These are phyloP conservation scores for Pseudogymnoascus sp. DNA, from an alignment of 2,329 filamentous ascomycete genomes.

Conservation along the genomic window DNA sequence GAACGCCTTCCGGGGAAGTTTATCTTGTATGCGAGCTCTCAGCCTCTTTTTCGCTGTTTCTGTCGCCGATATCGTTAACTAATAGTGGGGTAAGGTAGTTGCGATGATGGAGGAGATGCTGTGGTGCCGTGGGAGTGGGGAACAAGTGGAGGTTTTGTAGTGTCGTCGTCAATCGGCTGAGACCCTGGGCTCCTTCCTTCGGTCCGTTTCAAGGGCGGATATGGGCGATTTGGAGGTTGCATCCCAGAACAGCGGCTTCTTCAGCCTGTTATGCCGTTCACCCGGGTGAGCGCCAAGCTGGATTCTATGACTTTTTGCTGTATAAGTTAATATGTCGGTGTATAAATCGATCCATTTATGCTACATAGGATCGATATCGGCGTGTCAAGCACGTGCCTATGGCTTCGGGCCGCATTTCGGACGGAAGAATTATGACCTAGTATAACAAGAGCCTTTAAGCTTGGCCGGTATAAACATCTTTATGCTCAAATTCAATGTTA, in stretches of 20 bases:
- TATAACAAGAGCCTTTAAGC: neutral
- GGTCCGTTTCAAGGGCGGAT: neutral
- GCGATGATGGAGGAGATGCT: neutral
- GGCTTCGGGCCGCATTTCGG: constrained; percentile 4
- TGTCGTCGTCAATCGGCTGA: neutral
- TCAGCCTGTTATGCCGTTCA: constrained; percentile 1
- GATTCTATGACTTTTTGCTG: neutral
- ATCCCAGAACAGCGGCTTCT: neutral
- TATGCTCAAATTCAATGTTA: too few species aligned
- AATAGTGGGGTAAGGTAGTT: constrained; percentile 5
- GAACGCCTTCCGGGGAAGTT: neutral
- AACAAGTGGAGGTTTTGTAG: constrained; percentile 7
- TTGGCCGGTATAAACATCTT: too few species aligned
- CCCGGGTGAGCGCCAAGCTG: neutral
- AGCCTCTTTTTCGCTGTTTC: constrained; percentile 1
- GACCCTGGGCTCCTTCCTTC: neutral
- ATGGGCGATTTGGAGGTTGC: neutral
- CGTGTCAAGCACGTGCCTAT: neutral
- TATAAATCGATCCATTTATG: constrained; percentile 3
- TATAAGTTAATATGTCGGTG: neutral
- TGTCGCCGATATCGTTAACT: neutral
- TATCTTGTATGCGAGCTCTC: neutral
- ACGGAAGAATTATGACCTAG: constrained; percentile 1
- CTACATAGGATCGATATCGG: neutral
- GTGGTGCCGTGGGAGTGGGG: neutral